Evolutionary conservation across 2,329 filamentous ascomycete genomes (phyloP).

Genomic region (Salinomyces thailandicus): DNA sequence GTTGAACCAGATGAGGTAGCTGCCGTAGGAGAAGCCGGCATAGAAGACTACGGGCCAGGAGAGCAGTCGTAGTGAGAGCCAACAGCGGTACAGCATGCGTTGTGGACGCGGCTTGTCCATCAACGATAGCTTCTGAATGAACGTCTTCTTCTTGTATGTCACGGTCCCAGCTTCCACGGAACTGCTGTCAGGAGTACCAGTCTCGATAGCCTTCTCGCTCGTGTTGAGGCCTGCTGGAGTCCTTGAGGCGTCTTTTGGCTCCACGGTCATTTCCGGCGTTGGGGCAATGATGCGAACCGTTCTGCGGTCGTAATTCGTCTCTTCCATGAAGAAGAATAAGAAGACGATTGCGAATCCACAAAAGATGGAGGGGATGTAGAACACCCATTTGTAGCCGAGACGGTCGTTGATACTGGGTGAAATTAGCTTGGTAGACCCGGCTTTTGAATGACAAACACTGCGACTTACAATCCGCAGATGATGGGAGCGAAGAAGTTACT

Average conservation of each 20-base stretch:
- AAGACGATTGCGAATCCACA: conserved; percentile 38
- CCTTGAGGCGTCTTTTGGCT: background rate
- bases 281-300: conserved; percentile 5
- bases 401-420: conserved; percentile 32
- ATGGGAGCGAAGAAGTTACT: conserved; percentile 27
- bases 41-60: conserved; percentile 33
- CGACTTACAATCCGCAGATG: conserved; percentile 33
- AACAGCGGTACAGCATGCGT: conserved; percentile 21
- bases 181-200: background rate
- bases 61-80: conserved; percentile 25
- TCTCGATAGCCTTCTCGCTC: background rate
- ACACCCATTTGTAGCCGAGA: conserved; percentile 32
- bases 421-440: too few relatives aligned
- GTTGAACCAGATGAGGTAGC: conserved; percentile 34
- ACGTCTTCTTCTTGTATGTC: conserved; percentile 8
- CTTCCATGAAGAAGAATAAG: conserved; percentile 49
- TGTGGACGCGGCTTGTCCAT: conserved; percentile 13
- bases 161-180: conserved; percentile 3
- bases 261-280: background rate
- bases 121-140: conserved; percentile 14
- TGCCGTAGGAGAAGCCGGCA: conserved; percentile 32
- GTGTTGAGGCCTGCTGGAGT: background rate
- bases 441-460: background rate
- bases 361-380: conserved; percentile 45
- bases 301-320: conserved; percentile 41